These are phyloP conservation scores for Corylus avellana DNA, from an alignment of 306 rosid genomes.

Conservation along the genomic window DNA sequence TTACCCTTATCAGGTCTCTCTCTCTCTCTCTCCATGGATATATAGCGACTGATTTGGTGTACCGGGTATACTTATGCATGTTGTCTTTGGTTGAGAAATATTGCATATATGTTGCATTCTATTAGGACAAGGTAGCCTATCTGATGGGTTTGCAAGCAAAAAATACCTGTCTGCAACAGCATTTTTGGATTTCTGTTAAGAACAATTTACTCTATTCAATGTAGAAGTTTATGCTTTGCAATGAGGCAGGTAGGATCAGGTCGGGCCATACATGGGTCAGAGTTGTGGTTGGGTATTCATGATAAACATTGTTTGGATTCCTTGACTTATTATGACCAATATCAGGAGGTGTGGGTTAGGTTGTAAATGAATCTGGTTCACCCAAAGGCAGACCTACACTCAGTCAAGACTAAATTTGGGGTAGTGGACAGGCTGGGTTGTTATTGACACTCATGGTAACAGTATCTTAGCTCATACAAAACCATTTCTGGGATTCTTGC, in stretches of 20 bases:
- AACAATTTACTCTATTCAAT: conserved; percentile 15
- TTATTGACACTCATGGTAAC: not conserved
- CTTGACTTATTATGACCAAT: not conserved
- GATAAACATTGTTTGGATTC: not conserved
- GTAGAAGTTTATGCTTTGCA: not conserved
- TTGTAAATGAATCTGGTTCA: not conserved
- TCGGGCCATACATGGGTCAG: conserved; percentile 13
- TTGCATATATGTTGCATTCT: not conserved
- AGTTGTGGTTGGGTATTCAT: conserved; percentile 3
- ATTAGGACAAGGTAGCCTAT: not conserved
- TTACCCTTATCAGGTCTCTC: conserved; percentile 82
- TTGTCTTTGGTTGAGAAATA: conserved; percentile 23
- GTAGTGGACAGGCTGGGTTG: not conserved
- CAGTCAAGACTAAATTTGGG: not conserved
- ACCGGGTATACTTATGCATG: conserved; percentile 1
- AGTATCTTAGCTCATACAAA: not conserved
- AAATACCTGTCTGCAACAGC: conserved; percentile 1
- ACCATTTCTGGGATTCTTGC: not conserved
- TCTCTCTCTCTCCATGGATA: conserved; percentile 17
- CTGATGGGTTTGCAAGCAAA: conserved; percentile 10
- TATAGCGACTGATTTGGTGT: not conserved
- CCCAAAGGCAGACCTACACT: not conserved
- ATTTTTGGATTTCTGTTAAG: conserved; percentile 5
- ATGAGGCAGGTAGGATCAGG: conserved; percentile 1
- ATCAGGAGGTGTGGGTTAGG: not conserved